Percentiles rank a stretch among this genome's conserved stretches.
Evolutionary conservation across 2,329 filamentous ascomycete genomes (phyloP).

Genomic region (Cladophialophora chaetospira): DNA sequence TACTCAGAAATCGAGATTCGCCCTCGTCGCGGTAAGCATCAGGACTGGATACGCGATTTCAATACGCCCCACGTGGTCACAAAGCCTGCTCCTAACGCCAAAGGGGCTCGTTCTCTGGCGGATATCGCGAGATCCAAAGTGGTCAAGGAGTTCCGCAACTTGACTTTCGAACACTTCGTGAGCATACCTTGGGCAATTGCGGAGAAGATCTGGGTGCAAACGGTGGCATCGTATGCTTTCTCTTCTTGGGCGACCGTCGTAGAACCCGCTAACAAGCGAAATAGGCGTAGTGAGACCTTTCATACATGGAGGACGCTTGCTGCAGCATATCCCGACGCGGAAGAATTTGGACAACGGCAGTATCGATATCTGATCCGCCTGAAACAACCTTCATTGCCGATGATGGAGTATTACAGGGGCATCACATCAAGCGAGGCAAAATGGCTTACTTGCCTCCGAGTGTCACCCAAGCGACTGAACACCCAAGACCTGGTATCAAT

Average conservation of each 20-base stretch:
- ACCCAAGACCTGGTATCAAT: constrained; percentile 43
- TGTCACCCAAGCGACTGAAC: constrained; percentile 38
- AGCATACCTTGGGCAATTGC: constrained; percentile 45
- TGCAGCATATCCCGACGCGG: constrained; percentile 38
- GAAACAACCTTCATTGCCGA: constrained; percentile 35
- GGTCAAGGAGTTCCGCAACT: constrained; percentile 40
- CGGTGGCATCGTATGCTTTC: constrained; percentile 39
- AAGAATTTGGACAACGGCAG: constrained; percentile 37
- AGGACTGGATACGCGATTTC: constrained; percentile 30
- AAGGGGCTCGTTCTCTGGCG: constrained; percentile 28
- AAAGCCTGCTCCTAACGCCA: constrained; percentile 6
- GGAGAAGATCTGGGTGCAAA: constrained; percentile 42
- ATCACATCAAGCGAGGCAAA: constrained; percentile 36
- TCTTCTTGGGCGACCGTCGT: constrained; percentile 12
- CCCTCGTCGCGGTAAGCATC: constrained; percentile 14
- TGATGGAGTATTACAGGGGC: constrained; percentile 41
- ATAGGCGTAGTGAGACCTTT: constrained; percentile 37
- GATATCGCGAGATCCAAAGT: constrained; percentile 27
- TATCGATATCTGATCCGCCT: constrained; percentile 39
- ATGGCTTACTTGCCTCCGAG: constrained; percentile 42
- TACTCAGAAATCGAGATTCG: constrained; percentile 27
- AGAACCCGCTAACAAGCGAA: neutral
- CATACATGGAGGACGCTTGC: constrained; percentile 49
- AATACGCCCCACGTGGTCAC: constrained; percentile 21
- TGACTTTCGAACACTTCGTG: constrained; percentile 41